Base-by-base conservation (phyloP, 768 basidiomycete genomes). In the Pulveroboletus sp. region DNA sequence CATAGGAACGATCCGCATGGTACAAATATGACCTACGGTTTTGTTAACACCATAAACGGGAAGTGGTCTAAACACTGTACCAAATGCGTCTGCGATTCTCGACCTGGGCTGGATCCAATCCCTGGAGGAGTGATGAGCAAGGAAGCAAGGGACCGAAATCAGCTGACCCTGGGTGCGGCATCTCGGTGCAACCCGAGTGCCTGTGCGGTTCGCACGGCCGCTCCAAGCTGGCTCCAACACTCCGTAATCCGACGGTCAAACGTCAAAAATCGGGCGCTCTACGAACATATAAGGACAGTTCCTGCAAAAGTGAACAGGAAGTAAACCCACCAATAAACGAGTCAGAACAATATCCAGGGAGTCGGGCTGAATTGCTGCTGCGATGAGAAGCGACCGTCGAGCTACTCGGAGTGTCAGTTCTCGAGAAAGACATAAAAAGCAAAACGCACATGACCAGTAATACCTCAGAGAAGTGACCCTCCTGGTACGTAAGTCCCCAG, bases 171-270 rank as follows among this genome's bases (percentile, higher is more conserved):
- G 29, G 82, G 83, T 2, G 84, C 79, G 10, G 88, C 89, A 68
- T 97, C 93, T 43, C 93, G 79, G 69, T 96, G 93, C 30, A 97
- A 70, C 9, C 93, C 94, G 19, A 97, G 80, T 4, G 93, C 93
- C 61, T 95, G 93, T 9, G 93, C 93, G 27, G 93, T 96, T 51
- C 93, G 72, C 13, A 97, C 85, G 41, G 91, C 91, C 6, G 93
- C 93, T 30, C 93, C 93, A 16, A 97, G 75, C 61, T 95, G 92
- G 64, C 89, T 92, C 92, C 93, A 97, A 61, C 93, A 93, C 70
- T 96, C 93, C 8, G 93, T 93, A 50, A 95, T 87, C 40, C 89
- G 82, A 41, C 88, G 81, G 63, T 91, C 88, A 60, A 90, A 80
- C 5, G 79, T 75, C 42, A 82, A 63, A 58, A 81, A 79, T 55